A percentile compares a stretch with the other conserved stretches of the same genome.
Conservation (phyloP, 805 yeast genomes). For the Kluyveromyces siamensis region DNA sequence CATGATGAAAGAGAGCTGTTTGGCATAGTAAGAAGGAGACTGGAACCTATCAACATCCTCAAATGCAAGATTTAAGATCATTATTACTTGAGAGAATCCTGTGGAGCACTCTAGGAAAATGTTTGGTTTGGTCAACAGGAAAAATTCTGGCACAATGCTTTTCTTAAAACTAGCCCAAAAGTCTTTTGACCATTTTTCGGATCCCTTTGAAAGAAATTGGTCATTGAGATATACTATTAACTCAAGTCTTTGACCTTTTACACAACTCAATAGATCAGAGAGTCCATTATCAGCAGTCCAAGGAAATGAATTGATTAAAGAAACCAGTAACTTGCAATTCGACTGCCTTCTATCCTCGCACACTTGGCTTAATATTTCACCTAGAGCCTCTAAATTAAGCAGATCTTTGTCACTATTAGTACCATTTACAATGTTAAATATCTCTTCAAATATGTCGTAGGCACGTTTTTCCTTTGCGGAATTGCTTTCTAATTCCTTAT, state of each 20-base stretch:
- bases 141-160: conserved; percentile 1
- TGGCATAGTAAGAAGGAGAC: conserved; percentile 36
- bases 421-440: background rate
- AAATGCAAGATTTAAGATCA: conserved; percentile 38
- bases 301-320: conserved; percentile 6
- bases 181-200: conserved; percentile 2
- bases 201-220: conserved; percentile 1
- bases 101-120: conserved; percentile 64
- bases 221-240: conserved; percentile 8
- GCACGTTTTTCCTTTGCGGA: conserved; percentile 9
- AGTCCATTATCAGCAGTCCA: background rate
- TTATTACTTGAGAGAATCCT: conserved; percentile 62
- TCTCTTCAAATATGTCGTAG: background rate
- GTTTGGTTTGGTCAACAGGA: background rate
- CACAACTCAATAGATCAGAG: conserved; percentile 8
- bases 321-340: conserved; percentile 3
- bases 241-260: conserved; percentile 13
- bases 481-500: conserved; percentile 7
- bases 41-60: conserved; percentile 32
- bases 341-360: conserved; percentile 2
- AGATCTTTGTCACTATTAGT: background rate
- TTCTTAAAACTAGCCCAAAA: conserved; percentile 2
- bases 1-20: conserved; percentile 46
- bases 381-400: conserved; percentile 1
- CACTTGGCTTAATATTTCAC: background rate